Conservation (phyloP, 2,329 filamentous ascomycete genomes). For the Orbilia blumenaviensis region DNA sequence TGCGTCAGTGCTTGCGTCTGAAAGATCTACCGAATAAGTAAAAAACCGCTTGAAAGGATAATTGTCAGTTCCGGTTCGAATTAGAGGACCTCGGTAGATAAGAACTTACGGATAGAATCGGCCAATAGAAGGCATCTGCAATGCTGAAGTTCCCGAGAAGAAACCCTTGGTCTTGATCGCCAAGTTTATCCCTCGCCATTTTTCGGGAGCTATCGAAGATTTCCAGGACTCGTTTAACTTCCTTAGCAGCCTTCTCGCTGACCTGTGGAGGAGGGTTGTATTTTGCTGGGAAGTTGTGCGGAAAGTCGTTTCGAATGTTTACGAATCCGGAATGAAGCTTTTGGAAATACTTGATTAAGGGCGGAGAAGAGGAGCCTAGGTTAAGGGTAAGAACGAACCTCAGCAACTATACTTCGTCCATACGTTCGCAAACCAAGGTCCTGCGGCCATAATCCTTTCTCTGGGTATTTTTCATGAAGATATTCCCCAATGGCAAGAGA, state of each 20-base stretch:
- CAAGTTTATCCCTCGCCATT: conserved; percentile 5
- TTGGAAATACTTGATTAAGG: neutral
- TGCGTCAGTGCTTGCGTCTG: conserved; percentile 8
- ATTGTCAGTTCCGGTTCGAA: neutral
- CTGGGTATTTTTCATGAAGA: conserved; percentile 36
- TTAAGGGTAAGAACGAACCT: neutral
- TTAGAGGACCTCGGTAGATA: too few relatives aligned
- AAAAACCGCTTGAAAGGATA: conserved; percentile 24
- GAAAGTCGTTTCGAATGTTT: conserved; percentile 32
- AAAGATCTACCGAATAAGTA: conserved; percentile 41
- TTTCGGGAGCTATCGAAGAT: conserved; percentile 43
- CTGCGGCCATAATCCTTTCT: conserved; percentile 33
- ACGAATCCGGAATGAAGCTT: conserved; percentile 45
- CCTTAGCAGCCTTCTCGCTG: conserved; percentile 12
- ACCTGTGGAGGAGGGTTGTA: conserved; percentile 32
- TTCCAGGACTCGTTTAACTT: conserved; percentile 17
- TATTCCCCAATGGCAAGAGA: conserved; percentile 40
- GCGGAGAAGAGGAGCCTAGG: neutral
- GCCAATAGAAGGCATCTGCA: conserved; percentile 51
- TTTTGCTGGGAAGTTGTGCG: conserved; percentile 46
- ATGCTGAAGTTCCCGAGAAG: conserved; percentile 39
- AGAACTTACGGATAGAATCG: conserved; percentile 33
- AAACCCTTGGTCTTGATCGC: conserved; percentile 29
- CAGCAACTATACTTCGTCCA: conserved; percentile 43
- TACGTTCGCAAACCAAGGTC: conserved; percentile 21